Evolutionary conservation across 1,139 yeast species (phyloP).

Genomic region (Protomyces macrosporus): DNA sequence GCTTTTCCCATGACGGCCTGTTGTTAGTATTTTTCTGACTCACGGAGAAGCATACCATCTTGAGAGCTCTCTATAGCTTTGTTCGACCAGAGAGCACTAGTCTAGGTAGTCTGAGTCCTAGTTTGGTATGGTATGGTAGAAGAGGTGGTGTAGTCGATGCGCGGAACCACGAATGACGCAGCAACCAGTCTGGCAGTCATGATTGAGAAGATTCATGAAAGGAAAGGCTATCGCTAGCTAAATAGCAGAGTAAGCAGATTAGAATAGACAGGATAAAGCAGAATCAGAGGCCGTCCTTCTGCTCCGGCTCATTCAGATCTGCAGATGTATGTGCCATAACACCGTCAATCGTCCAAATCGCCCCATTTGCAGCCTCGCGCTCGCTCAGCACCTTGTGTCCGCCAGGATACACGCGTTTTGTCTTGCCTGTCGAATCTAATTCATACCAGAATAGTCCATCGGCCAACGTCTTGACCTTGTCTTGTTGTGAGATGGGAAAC

Average conservation of each 20-base stretch:
- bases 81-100: too few species aligned
- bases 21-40: neutral
- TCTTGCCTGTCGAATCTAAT: neutral
- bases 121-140: neutral
- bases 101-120: too few species aligned
- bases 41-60: too few species aligned
- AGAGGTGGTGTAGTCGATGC: neutral
- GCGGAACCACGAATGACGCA: too few species aligned
- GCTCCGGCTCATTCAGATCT: neutral
- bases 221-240: too few species aligned
- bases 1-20: conserved; percentile 21
- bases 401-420: conserved; percentile 10
- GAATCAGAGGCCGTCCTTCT: neutral
- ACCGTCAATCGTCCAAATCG: conserved; percentile 11
- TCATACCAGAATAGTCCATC: neutral
- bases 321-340: neutral
- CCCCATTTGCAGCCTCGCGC: conserved; percentile 15
- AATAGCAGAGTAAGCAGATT: neutral
- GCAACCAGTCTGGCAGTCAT: too few species aligned
- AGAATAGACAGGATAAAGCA: neutral
- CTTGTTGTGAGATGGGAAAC: neutral
- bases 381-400: conserved; percentile 10
- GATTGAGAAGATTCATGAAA: too few species aligned
- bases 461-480: neutral
- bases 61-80: neutral